Evolutionary conservation across 768 basidiomycete species (phyloP).

Genomic region (Saitozyma sp.): DNA sequence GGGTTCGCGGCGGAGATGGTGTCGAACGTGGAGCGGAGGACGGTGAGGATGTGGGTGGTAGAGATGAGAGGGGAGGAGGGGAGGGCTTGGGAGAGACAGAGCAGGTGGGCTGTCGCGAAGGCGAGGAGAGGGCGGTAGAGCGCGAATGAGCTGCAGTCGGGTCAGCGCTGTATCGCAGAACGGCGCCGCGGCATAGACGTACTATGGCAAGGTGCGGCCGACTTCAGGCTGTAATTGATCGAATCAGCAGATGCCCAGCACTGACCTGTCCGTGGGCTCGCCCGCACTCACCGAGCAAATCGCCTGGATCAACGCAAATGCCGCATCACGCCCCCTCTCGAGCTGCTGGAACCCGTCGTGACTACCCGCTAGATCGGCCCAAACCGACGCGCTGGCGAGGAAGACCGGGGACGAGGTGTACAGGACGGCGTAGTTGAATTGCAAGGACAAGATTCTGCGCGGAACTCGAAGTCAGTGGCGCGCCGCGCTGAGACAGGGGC

Average conservation of each 20-base stretch:
- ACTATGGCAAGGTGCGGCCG: slow-evolving; percentile 47
- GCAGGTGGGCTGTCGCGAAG: slow-evolving; percentile 37
- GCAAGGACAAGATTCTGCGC: slow-evolving; percentile 40
- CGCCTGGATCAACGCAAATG: slow-evolving; percentile 46
- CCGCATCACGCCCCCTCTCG: slow-evolving; percentile 45
- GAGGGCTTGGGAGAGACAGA: slow-evolving; percentile 27
- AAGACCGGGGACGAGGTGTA: slow-evolving; percentile 41
- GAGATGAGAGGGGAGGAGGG: slow-evolving; percentile 41
- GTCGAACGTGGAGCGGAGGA: slow-evolving; percentile 42
- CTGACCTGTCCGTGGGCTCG: too few species aligned
- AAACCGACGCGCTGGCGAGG: slow-evolving; percentile 28
- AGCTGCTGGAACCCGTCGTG: slow-evolving; percentile 43
- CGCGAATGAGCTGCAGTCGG: slow-evolving; percentile 33
- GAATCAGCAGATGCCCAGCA: background rate
- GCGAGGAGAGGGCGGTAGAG: slow-evolving; percentile 45
- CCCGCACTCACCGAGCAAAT: slow-evolving; percentile 44
- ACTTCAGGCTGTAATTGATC: slow-evolving; percentile 37
- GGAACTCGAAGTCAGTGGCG: background rate
- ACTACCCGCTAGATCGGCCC: slow-evolving; percentile 36
- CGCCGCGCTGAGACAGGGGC: background rate
- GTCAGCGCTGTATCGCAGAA: background rate
- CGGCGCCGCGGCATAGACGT: slow-evolving; percentile 9
- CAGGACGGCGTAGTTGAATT: slow-evolving; percentile 47
- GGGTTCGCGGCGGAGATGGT: slow-evolving; percentile 33
- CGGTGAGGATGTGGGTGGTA: slow-evolving; percentile 28